A percentile compares a stretch with the other conserved stretches of the same genome.
These are phyloP conservation scores for Aschersonia sp. DNA, from an alignment of 2,329 filamentous ascomycete species.

Conservation along the genomic window DNA sequence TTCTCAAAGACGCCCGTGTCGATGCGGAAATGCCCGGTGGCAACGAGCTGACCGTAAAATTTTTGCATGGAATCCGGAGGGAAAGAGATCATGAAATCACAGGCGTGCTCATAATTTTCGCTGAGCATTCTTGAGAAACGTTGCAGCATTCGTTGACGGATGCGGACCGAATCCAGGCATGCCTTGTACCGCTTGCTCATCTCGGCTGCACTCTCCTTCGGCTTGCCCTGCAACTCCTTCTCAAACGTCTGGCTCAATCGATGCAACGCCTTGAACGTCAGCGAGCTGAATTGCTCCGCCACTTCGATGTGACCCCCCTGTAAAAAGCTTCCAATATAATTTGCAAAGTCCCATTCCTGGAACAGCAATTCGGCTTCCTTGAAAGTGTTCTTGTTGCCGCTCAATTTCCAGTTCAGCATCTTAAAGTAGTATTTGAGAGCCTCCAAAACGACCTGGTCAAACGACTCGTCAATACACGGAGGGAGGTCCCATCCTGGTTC, in stretches of 20 bases:
- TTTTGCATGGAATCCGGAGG: conserved; percentile 52
- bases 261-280: conserved; percentile 85
- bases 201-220: conserved; percentile 69
- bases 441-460: conserved; percentile 81
- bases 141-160: conserved; percentile 90
- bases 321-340: conserved; percentile 81
- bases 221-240: conserved; percentile 69
- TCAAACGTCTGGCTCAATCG: conserved; percentile 86
- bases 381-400: conserved; percentile 96
- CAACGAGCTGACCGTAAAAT: conserved; percentile 66
- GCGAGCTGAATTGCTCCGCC: conserved; percentile 87
- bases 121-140: conserved; percentile 84
- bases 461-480: conserved; percentile 91
- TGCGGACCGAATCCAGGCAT: conserved; percentile 86
- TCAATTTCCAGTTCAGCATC: conserved; percentile 95
- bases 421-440: conserved; percentile 97
- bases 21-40: conserved; percentile 78
- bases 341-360: conserved; percentile 96
- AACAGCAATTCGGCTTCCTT: conserved; percentile 96
- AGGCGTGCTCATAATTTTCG: conserved; percentile 90
- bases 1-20: conserved; percentile 56
- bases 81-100: conserved; percentile 80
- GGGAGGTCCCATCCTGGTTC: conserved; percentile 92
- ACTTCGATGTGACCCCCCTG: conserved; percentile 91
- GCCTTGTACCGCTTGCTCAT: conserved; percentile 98